These are phyloP conservation scores for Clonostachys rhizophaga DNA, from an alignment of 2,329 filamentous ascomycete species.

Conservation along the genomic window DNA sequence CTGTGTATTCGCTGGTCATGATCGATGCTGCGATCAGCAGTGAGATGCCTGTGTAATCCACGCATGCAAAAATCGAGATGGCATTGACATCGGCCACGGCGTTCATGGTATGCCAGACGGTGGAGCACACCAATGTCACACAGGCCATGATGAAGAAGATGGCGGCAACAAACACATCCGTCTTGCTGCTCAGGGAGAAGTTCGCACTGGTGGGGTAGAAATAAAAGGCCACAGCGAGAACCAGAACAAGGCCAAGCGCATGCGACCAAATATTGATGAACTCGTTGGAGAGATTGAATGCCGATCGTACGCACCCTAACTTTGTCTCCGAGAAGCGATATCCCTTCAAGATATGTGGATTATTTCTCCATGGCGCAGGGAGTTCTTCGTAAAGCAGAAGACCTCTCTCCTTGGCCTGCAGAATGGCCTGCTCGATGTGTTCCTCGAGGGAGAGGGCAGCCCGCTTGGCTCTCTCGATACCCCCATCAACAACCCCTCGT, in stretches of 20 bases:
- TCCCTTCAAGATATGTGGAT: constrained; percentile 85
- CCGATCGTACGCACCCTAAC: constrained; percentile 79
- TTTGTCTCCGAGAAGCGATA: constrained; percentile 95
- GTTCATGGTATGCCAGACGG: constrained; percentile 98
- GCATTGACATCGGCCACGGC: constrained; percentile 85
- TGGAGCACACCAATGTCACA: constrained; percentile 92
- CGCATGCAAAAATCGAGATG: constrained; percentile 93
- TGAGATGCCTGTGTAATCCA: constrained; percentile 97
- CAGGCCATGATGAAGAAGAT: constrained; percentile 95
- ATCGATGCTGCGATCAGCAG: constrained; percentile 93
- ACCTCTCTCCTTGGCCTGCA: constrained; percentile 71
- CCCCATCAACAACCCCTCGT: constrained; percentile 72
- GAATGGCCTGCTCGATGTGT: constrained; percentile 75
- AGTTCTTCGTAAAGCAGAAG: constrained; percentile 87
- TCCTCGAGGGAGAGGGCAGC: constrained; percentile 81
- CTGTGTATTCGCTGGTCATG: constrained; percentile 97
- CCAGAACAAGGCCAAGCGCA: constrained; percentile 79
- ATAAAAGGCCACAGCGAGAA: constrained; percentile 87
- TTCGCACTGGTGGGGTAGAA: constrained; percentile 88
- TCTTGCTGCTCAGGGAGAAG: constrained; percentile 80
- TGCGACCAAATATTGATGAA: constrained; percentile 98
- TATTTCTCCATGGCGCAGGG: constrained; percentile 87
- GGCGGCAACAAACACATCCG: constrained; percentile 85
- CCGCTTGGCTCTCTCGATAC: constrained; percentile 75
- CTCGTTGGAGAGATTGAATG: constrained; percentile 86